These are phyloP conservation scores for Alternaria alternata DNA, from an alignment of 2,329 filamentous ascomycete genomes.

Conservation along the genomic window DNA sequence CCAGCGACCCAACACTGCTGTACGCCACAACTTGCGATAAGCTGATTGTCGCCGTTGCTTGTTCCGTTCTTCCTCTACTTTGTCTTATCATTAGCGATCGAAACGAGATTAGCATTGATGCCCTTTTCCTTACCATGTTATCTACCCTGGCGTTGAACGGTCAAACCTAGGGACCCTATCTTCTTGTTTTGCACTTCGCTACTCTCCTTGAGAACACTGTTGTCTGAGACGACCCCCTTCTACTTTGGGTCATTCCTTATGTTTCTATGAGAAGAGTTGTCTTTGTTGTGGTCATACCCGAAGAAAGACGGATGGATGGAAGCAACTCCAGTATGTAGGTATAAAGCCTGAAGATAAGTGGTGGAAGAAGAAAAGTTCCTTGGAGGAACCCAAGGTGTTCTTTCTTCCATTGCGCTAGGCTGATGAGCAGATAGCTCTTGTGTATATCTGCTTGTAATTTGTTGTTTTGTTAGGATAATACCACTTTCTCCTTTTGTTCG, in stretches of 20 bases:
- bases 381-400: constrained; percentile 5
- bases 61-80: constrained; percentile 9
- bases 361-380: background rate
- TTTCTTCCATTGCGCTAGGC: constrained; percentile 1
- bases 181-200: constrained; percentile 6
- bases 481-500: constrained; percentile 21
- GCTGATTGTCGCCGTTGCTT: background rate
- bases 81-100: constrained; percentile 24
- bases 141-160: constrained; percentile 17
- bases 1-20: constrained; percentile 29
- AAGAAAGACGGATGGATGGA: constrained; percentile 4
- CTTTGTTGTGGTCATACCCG: constrained; percentile 3
- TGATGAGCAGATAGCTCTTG: constrained; percentile 9
- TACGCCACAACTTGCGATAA: constrained; percentile 22
- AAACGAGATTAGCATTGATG: constrained; percentile 29
- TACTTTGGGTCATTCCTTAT: constrained; percentile 4
- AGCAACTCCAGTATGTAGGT: constrained; percentile 4
- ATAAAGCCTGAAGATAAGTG: background rate
- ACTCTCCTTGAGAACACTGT: constrained; percentile 18
- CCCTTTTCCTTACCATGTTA: constrained; percentile 16
- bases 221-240: constrained; percentile 7
- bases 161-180: background rate
- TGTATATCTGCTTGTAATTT: constrained; percentile 25
- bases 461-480: constrained; percentile 27
- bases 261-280: constrained; percentile 3